Evolutionary conservation across 2,329 filamentous ascomycete genomes (phyloP), one percentile per base, ranked within the genome.

Genomic region (Ophiostoma himal-ulmi): DNA sequence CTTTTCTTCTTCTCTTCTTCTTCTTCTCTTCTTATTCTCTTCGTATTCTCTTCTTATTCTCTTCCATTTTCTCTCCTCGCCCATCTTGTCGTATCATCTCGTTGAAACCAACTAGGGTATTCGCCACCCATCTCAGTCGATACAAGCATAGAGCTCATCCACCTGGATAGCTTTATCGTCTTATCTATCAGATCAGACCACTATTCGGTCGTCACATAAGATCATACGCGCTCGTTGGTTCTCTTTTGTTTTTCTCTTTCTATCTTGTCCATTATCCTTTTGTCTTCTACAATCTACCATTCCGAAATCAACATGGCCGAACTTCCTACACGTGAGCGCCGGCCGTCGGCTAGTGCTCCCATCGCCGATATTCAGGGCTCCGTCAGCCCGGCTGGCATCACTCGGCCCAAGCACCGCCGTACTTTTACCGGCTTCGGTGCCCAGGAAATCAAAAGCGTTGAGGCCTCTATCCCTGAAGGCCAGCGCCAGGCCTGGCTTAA

Each of bases 351-450:
- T 71, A 88, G 91, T 74, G 92, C 92, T 75, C 94, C 94, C 66
- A 89, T 97, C 75, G 88, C 91, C 74, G 93, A 97, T 78, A 89
- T 98, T 73, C 86, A 92, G 79, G 94, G 93, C 74, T 90, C 92
- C 22, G 88, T 97, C 71, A 91, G 91, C n/a, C 93, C 93, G 57
- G 90, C 89, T 60, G 94, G 96, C 78, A 89, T 91, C 81, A 88
- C 86, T 36, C 87, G 95, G 72, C 95, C 95, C 65, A 99, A 98
- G 83, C 95, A 99, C 83, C 97, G 93, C 85, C 88, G 95, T 75
- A 98, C 94, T n/a, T 91, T 92, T 75, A 99, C 95, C 11, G 95
- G 95, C 10, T 95, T 98, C 78, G 94, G 93, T 44, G 86, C 93
- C 37, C 84, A 87, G 48, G 95, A 99, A 78, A 97, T 97, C 83